Base-by-base conservation (phyloP, 73 alveolate genomes). In the Stentor coeruleus region DNA sequence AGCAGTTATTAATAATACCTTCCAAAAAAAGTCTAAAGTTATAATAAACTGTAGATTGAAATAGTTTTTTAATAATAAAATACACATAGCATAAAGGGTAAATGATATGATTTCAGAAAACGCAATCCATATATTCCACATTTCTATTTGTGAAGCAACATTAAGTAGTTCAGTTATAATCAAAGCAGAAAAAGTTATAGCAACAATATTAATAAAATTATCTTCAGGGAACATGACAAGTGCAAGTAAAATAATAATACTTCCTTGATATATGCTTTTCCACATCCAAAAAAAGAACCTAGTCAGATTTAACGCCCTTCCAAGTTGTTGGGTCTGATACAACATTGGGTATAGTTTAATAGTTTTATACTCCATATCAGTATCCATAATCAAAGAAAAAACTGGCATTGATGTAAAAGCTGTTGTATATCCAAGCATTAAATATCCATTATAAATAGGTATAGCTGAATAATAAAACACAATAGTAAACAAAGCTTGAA, bases 381-480 rank as follows among this genome's bases (percentile, higher is more conserved):
- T 85, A 86, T 97, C 99, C 28, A 95, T 88, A 3, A 97, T 91
- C 58, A 97, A 86, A 1, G 97, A 84, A 59, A 97, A 93, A 37
- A 94, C 99, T 31, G 99, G 99, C 60, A 95, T 81, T 20, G 92
- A 86, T 11, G 99, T 97, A 80, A 84, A 97, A 66, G 93, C 86
- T 20, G 99, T 97, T 15, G 98, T 94, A 91, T 95, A 97, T 58
- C 99, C 99, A 37, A 97, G 91, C 97, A 92, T 91, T 74, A 97
- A 87, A 87, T 86, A 93, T 33, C 98, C 99, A 80, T 97, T 96
- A 90, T 96, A 97, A 41, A 97, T 84, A 28, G 99, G 98, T 28
- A 97, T 96, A 11, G 99, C 97, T 39, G 91, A 95, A 82, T 76
- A 96, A 84, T 95, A 92, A 84, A 95, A 96, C 41, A 93, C 90